These are phyloP conservation scores for Cryptococcus floricola DNA, from an alignment of 1,284 basidiomycete species.

Conservation along the genomic window DNA sequence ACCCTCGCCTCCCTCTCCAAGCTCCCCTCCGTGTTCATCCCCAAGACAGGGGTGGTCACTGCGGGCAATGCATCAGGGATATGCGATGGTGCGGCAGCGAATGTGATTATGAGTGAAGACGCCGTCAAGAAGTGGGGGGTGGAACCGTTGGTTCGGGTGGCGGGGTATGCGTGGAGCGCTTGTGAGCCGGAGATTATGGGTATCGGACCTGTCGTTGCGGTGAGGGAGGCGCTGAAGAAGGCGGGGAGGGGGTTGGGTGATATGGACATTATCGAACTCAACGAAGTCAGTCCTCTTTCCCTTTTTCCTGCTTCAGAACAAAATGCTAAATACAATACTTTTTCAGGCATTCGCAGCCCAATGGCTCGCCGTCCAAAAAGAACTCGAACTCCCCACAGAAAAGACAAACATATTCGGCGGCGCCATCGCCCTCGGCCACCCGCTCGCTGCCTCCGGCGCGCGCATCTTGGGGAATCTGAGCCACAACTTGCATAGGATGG, in stretches of 20 bases:
- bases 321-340: not conserved
- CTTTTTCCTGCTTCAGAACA: too few species aligned
- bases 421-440: conserved; percentile 55
- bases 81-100: conserved; percentile 57
- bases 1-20: conserved; percentile 51
- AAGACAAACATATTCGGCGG: conserved; percentile 56
- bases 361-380: conserved; percentile 56
- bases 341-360: conserved; percentile 55
- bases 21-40: conserved; percentile 54
- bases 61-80: conserved; percentile 57
- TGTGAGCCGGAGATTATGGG: conserved; percentile 58
- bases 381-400: conserved; percentile 54
- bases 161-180: conserved; percentile 54
- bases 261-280: conserved; percentile 57
- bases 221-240: conserved; percentile 33
- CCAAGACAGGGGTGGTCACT: conserved; percentile 54
- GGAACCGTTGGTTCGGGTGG: conserved; percentile 54
- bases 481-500: conserved; percentile 54
- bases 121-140: conserved; percentile 51
- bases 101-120: conserved; percentile 54
- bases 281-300: conserved; percentile 40
- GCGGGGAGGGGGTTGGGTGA: conserved; percentile 47
- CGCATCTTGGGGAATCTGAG: conserved; percentile 54
- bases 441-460: conserved; percentile 55
- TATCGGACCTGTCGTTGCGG: conserved; percentile 54